Conservation (phyloP, 1,284 basidiomycete species). For the Irpex sp. region DNA sequence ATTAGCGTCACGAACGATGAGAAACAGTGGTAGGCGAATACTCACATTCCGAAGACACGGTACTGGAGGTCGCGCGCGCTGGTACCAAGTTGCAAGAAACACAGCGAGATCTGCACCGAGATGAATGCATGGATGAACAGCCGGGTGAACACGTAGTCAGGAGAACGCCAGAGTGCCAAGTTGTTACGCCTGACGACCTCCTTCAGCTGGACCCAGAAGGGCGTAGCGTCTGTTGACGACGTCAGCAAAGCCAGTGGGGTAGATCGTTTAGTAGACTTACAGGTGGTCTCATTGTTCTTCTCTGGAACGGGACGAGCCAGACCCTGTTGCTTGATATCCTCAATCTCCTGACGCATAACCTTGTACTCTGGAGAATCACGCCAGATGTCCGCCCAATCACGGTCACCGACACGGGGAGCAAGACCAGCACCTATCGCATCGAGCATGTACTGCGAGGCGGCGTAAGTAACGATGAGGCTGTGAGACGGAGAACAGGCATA, state of each 20-base stretch:
- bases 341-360: slow-evolving; percentile 30
- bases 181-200: slow-evolving; percentile 75
- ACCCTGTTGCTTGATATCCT: slow-evolving; percentile 30
- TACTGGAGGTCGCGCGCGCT: slow-evolving; percentile 78
- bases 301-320: slow-evolving; percentile 18
- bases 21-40: not conserved
- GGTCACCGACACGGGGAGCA: slow-evolving; percentile 47
- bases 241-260: not conserved
- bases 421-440: slow-evolving; percentile 37
- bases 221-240: slow-evolving; percentile 58
- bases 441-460: slow-evolving; percentile 29
- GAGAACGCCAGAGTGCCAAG: slow-evolving; percentile 77
- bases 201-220: slow-evolving; percentile 77
- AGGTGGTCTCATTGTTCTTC: slow-evolving; percentile 23
- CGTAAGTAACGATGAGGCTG: not conserved
- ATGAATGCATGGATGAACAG: slow-evolving; percentile 78
- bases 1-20: too few relatives aligned
- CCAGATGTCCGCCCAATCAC: slow-evolving; percentile 68
- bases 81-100: slow-evolving; percentile 76
- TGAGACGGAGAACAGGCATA: not conserved
- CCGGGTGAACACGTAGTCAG: slow-evolving; percentile 81
- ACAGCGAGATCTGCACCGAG: slow-evolving; percentile 77
- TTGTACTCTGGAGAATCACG: slow-evolving; percentile 43
- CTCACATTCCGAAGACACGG: slow-evolving; percentile 73
- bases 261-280: slow-evolving; percentile 19